These are phyloP conservation scores for Teratosphaeriaceae sp. DNA, from an alignment of 2,329 filamentous ascomycete species.

Conservation along the genomic window DNA sequence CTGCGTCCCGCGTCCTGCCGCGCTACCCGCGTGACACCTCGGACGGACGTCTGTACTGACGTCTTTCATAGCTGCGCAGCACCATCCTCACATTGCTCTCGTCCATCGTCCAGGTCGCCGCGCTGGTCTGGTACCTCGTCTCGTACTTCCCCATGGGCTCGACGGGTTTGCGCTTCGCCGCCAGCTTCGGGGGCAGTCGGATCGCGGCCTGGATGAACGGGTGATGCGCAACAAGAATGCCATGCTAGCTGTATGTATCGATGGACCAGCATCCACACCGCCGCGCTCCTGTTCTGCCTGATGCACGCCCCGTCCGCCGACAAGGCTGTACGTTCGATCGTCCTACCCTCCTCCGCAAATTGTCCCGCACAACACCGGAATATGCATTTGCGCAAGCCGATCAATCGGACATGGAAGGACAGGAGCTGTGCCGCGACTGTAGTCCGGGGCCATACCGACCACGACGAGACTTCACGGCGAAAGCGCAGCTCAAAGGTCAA, in stretches of 20 bases:
- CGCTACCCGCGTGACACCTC: neutral
- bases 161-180: conserved; percentile 77
- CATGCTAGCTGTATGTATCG: neutral
- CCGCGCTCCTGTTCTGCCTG: neutral
- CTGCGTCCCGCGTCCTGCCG: conserved; percentile 10
- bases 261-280: neutral
- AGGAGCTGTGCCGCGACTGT: too few relatives aligned
- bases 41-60: conserved; percentile 10
- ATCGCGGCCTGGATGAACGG: conserved; percentile 84
- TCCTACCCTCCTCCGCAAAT: too few relatives aligned
- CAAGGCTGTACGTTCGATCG: too few relatives aligned
- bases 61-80: conserved; percentile 60
- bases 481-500: too few relatives aligned
- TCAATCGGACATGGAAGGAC: too few relatives aligned
- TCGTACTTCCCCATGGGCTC: conserved; percentile 98
- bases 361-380: too few relatives aligned
- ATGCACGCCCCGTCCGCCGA: too few relatives aligned
- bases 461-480: too few relatives aligned
- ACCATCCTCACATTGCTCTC: conserved; percentile 80
- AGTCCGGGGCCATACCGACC: too few relatives aligned
- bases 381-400: too few relatives aligned
- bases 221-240: conserved; percentile 32
- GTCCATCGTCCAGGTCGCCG: conserved; percentile 74
- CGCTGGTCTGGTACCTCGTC: conserved; percentile 85
- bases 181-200: conserved; percentile 75